Base-by-base conservation (phyloP, 1,139 yeast genomes). In the Chernovozyma sophiae-reginae region DNA sequence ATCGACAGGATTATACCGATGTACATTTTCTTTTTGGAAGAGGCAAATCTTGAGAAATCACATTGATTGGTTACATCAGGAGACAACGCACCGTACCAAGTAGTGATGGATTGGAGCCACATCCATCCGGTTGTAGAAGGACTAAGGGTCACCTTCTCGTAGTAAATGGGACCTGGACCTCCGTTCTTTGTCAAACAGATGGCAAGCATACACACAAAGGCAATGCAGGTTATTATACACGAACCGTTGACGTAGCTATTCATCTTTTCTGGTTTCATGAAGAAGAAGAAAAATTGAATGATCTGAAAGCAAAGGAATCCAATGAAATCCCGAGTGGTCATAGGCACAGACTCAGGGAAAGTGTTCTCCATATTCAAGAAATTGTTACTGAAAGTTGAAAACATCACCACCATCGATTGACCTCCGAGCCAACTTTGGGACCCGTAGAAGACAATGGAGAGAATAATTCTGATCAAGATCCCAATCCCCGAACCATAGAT, bases 1-100 rank as follows among this genome's bases (percentile, higher is more conserved):
- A 52, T 36, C 2, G 56, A 38, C 12, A 33, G 25, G 14, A 51
- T 43, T 4, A 47, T 49, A 3, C 55, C 56, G 19, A 27, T 29
- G 25, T 46, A 37, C 31, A 49, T 46, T 13, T 44, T 43, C 28
- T 30, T 39, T 14, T 31, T 27, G 2, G 43, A 39, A 4, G 46
- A 40, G 7, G 72, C 62, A 47, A 67, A 69, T 46, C 74, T 55
- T 26, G 74, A 59, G 29, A 67, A 69, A 19, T 69, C 75, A 11
- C 67, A 55, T 39, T 66, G 70, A 46, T 72, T 71, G 20, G 73
- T 56, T 22, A 65, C 52, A 40, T 58, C 70, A 1, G 72, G 58
- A 39, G 72, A 53, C 13, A 65, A 38, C 4, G 55, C 45, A 2
- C 58, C 56, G 37, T 52, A 52, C 56, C 56, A 52, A 13, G 45